These are phyloP conservation scores for Lipomyces chichibuensis DNA, from an alignment of 805 yeast species.

Conservation along the genomic window DNA sequence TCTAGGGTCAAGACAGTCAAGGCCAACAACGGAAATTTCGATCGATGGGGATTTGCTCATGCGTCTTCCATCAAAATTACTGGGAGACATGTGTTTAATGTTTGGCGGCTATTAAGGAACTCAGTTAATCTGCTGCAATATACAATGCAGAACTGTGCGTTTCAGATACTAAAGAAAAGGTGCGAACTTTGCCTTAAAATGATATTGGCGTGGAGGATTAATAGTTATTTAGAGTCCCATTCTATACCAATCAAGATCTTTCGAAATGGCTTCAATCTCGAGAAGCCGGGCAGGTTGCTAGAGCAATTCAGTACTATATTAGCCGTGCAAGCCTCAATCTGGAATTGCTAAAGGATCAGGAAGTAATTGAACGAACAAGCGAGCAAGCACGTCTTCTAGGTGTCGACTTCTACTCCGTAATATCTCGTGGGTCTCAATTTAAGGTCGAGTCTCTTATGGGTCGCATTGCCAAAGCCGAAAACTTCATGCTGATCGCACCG, in stretches of 20 bases:
- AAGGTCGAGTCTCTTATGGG: conserved; percentile 85
- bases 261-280: conserved; percentile 51
- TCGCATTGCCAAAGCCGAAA: conserved; percentile 76
- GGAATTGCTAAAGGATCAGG: conserved; percentile 61
- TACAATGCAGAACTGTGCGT: conserved; percentile 75
- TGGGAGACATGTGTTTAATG: conserved; percentile 82
- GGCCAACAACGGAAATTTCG: conserved; percentile 46
- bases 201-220: background rate
- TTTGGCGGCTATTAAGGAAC: conserved; percentile 75
- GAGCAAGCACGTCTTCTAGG: conserved; percentile 88
- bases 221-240: conserved; percentile 56
- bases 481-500: conserved; percentile 74
- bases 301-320: conserved; percentile 53
- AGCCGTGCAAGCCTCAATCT: conserved; percentile 52
- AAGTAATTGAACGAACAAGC: conserved; percentile 64
- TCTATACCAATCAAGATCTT: conserved; percentile 54
- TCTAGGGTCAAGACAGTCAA: conserved; percentile 62
- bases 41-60: conserved; percentile 80
- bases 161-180: conserved; percentile 61
- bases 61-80: conserved; percentile 68
- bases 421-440: conserved; percentile 89
- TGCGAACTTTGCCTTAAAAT: background rate
- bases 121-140: conserved; percentile 69
- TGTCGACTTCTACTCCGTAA: conserved; percentile 83
- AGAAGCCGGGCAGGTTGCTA: conserved; percentile 38